Conservation (phyloP, 2,329 filamentous ascomycete species). For the Phyllachora maydis region DNA sequence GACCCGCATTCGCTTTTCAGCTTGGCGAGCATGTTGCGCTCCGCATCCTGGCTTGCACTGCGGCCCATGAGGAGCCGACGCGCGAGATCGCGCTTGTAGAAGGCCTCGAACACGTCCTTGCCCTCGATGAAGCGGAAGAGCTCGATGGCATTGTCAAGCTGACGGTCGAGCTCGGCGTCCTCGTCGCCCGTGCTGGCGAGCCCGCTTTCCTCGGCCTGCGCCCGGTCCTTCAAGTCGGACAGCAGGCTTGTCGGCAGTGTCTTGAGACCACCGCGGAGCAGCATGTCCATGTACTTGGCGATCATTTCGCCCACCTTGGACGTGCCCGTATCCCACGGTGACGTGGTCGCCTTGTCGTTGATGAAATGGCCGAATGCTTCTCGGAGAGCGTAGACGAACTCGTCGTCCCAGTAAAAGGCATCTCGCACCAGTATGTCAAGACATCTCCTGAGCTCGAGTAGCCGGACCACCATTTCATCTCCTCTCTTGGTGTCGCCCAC, state of each 20-base stretch:
- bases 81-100: constrained; percentile 96
- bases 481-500: constrained; percentile 61
- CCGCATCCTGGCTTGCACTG: constrained; percentile 85
- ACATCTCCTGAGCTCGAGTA: constrained; percentile 62
- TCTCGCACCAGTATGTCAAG: constrained; percentile 59
- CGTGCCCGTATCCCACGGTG: constrained; percentile 61
- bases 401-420: constrained; percentile 59
- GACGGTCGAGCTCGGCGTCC: constrained; percentile 76
- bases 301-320: constrained; percentile 98
- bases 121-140: constrained; percentile 94
- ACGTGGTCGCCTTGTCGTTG: constrained; percentile 61
- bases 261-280: constrained; percentile 75
- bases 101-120: constrained; percentile 94
- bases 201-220: constrained; percentile 36
- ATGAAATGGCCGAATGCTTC: constrained; percentile 82
- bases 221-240: constrained; percentile 36
- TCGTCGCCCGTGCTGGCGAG: constrained; percentile 59
- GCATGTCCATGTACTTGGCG: constrained; percentile 82
- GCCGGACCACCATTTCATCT: constrained; percentile 67
- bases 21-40: constrained; percentile 84
- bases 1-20: constrained; percentile 86
- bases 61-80: constrained; percentile 75
- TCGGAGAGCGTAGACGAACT: constrained; percentile 56
- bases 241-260: constrained; percentile 51
- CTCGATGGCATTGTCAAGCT: constrained; percentile 82